Conservation (phyloP, 1,284 basidiomycete genomes). For the Ganoderma resinaceum region DNA sequence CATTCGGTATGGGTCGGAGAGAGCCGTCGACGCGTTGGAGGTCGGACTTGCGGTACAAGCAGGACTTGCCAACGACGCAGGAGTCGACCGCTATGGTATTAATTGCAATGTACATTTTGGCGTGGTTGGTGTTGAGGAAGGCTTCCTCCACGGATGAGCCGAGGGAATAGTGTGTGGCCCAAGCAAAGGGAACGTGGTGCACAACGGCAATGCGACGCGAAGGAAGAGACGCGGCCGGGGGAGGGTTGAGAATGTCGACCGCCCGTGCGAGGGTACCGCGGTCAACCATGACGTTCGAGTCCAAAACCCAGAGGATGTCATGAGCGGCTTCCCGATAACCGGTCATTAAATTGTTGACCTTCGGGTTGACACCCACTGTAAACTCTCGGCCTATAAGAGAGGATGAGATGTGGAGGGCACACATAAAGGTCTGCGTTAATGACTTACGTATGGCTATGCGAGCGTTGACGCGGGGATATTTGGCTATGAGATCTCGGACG, state of each 20-base stretch:
- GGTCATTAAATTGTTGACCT: slow-evolving; percentile 95
- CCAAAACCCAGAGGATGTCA: slow-evolving; percentile 97
- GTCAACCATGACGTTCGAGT: slow-evolving; percentile 88
- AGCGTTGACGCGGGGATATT: slow-evolving; percentile 78
- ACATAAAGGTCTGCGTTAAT: slow-evolving; percentile 1
- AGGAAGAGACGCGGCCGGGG: slow-evolving; percentile 40
- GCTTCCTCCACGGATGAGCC: slow-evolving; percentile 92
- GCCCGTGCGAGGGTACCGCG: slow-evolving; percentile 87
- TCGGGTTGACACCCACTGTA: slow-evolving; percentile 91
- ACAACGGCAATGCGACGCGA: slow-evolving; percentile 78
- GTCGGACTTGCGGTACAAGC: slow-evolving; percentile 92
- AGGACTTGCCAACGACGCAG: slow-evolving; percentile 98
- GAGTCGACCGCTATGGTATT: slow-evolving; percentile 90
- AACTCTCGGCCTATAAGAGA: slow-evolving; percentile 59
- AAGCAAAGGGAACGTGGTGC: slow-evolving; percentile 95
- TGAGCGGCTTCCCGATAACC: slow-evolving; percentile 83
- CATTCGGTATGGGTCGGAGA: slow-evolving; percentile 50
- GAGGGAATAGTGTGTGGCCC: slow-evolving; percentile 68
- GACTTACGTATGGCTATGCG: slow-evolving; percentile 78
- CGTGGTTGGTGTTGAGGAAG: slow-evolving; percentile 97
- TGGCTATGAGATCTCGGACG: slow-evolving; percentile 76
- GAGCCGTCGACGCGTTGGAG: slow-evolving; percentile 75
- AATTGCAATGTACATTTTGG: slow-evolving; percentile 99
- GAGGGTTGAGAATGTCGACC: slow-evolving; percentile 73
- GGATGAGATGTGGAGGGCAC: slow-evolving; percentile 6